Percentiles rank a stretch among this genome's conserved stretches.
Conservation (phyloP, 176 grass and related monocot species). For the Oropetium thomaeum region DNA sequence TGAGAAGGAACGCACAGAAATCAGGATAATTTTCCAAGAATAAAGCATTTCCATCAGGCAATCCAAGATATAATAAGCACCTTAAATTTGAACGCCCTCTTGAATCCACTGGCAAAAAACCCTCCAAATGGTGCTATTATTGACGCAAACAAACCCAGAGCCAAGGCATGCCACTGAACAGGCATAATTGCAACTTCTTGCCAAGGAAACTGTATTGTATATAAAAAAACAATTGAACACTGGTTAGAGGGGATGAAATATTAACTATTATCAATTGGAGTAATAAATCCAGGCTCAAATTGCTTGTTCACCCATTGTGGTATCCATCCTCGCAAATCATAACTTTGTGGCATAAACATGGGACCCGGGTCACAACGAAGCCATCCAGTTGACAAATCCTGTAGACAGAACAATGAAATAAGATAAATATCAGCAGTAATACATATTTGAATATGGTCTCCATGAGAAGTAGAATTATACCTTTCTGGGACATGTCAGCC, state of each 20-base stretch:
- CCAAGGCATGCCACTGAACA: conserved; percentile 78
- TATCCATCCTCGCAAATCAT: conserved; percentile 48
- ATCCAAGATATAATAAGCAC: conserved; percentile 19
- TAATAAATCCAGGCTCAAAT: neutral
- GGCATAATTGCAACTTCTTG: conserved; percentile 71
- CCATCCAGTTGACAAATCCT: conserved; percentile 88
- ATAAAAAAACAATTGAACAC: conserved; percentile 19
- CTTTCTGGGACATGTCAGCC: conserved; percentile 88
- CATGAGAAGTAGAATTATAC: conserved; percentile 27
- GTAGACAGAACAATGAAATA: neutral
- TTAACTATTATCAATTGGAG: neutral
- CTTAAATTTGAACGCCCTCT: conserved; percentile 88
- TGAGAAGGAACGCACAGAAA: conserved; percentile 31
- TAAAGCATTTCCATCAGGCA: neutral
- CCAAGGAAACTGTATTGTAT: conserved; percentile 53
- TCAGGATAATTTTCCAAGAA: conserved; percentile 3
- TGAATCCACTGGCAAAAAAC: conserved; percentile 92
- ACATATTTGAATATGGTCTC: neutral
- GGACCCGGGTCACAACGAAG: conserved; percentile 77
- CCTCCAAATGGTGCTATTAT: conserved; percentile 95
- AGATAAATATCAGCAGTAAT: neutral
- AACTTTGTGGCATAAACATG: conserved; percentile 75
- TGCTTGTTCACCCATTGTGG: conserved; percentile 58
- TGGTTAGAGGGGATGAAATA: neutral
- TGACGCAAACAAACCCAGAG: conserved; percentile 86